These are phyloP conservation scores for Candolleomyces efflorescens DNA, from an alignment of 768 basidiomycete species.

Conservation along the genomic window DNA sequence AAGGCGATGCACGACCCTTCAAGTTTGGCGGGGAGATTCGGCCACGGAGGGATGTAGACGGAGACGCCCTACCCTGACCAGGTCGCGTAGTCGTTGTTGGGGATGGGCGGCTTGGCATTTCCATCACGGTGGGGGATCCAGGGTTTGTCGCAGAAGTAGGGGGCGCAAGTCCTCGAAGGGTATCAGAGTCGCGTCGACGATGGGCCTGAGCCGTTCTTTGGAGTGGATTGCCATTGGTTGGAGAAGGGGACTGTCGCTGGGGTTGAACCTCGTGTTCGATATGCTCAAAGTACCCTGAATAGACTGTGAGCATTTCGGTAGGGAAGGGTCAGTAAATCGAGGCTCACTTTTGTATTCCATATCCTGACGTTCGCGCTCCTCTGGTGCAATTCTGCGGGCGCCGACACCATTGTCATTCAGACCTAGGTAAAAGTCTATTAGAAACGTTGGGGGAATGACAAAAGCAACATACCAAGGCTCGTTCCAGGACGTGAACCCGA, in stretches of 20 bases:
- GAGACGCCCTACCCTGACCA: constrained; percentile 13
- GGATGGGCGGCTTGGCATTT: constrained; percentile 19
- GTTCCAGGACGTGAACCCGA: constrained; percentile 31
- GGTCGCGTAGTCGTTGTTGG: constrained; percentile 14
- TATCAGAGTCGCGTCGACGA: constrained; percentile 73
- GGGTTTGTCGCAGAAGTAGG: constrained; percentile 23
- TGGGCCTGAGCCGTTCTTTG: constrained; percentile 39
- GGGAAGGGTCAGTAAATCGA: constrained; percentile 4
- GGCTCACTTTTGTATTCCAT: constrained; percentile 39
- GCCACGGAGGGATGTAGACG: constrained; percentile 16
- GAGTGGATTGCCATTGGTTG: constrained; percentile 22
- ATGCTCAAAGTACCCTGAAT: constrained; percentile 32
- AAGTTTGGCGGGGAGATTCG: constrained; percentile 20
- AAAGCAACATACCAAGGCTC: constrained; percentile 24
- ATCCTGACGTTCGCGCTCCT: constrained; percentile 36
- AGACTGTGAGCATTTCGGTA: background rate
- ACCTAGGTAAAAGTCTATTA: constrained; percentile 17
- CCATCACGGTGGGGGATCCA: constrained; percentile 55
- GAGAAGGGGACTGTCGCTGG: constrained; percentile 52
- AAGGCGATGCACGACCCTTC: constrained; percentile 26
- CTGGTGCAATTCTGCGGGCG: constrained; percentile 31
- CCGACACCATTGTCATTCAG: constrained; percentile 25
- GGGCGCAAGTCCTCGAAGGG: constrained; percentile 46
- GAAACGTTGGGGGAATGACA: background rate
- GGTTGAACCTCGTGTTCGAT: constrained; percentile 33